Percentiles rank a stretch among this genome's conserved stretches.
These are phyloP conservation scores for Creolimax fragrantissima DNA, from an alignment of 78 protist species.

Conservation along the genomic window DNA sequence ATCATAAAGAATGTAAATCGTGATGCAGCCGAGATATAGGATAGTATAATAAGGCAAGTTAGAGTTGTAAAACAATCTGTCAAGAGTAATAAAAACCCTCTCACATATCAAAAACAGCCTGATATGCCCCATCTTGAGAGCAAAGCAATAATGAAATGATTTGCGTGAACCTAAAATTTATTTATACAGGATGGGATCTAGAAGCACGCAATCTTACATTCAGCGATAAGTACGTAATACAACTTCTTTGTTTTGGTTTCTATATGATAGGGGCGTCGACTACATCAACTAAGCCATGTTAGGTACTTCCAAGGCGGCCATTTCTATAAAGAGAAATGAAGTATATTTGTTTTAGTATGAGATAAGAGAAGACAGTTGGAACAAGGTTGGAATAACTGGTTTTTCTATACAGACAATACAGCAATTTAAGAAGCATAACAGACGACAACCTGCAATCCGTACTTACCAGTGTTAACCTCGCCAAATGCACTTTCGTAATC, in stretches of 20 bases:
- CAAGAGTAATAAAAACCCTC: too few relatives aligned
- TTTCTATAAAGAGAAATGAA: not conserved
- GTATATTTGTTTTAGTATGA: not conserved
- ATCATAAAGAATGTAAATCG: too few relatives aligned
- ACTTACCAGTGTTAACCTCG: not conserved
- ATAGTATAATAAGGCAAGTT: too few relatives aligned
- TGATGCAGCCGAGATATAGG: too few relatives aligned
- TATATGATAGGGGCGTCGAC: too few relatives aligned
- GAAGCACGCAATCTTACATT: not conserved
- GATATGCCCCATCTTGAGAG: not conserved
- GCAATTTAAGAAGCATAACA: not conserved
- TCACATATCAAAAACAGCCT: too few relatives aligned
- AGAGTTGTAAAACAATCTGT: too few relatives aligned
- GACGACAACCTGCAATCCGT: not conserved
- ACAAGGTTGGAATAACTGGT: not conserved
- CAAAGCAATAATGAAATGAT: not conserved
- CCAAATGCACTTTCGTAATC: not conserved
- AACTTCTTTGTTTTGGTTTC: not conserved
- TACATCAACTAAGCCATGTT: not conserved
- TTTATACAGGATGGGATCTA: not conserved
- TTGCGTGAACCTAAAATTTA: not conserved
- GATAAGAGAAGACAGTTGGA: not conserved
- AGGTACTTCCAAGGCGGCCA: not conserved
- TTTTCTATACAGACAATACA: not conserved
- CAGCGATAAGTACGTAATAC: not conserved